These are phyloP conservation scores for Pythium coloratum DNA, from an alignment of 352 stramenopile genomes.

Conservation along the genomic window DNA sequence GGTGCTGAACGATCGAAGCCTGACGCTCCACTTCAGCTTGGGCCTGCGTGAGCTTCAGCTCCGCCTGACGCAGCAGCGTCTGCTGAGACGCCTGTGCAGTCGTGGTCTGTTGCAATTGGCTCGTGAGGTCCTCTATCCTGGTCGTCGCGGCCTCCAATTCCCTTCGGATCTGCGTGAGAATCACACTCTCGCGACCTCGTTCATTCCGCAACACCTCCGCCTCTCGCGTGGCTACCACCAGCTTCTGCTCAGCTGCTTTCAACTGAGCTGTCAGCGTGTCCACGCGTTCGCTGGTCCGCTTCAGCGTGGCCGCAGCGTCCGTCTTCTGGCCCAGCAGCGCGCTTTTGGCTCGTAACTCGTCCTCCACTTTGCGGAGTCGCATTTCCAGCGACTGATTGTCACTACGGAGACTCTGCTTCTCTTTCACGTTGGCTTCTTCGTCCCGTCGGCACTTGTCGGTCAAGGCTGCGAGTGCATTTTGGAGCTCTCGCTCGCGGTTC, in stretches of 20 bases:
- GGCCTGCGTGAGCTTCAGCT: constrained; percentile 25
- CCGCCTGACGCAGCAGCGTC: constrained; percentile 25
- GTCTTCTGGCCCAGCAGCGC: constrained; percentile 1
- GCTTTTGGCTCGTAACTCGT: constrained; percentile 13
- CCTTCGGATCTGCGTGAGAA: not conserved
- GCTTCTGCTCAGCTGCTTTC: constrained; percentile 2
- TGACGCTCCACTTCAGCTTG: constrained; percentile 42
- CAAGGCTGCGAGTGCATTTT: not conserved
- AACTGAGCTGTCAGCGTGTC: constrained; percentile 6
- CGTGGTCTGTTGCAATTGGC: not conserved
- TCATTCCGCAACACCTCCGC: not conserved
- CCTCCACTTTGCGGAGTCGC: constrained; percentile 20
- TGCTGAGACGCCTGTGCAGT: constrained; percentile 4
- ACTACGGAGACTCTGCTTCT: constrained; percentile 15
- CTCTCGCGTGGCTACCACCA: not conserved
- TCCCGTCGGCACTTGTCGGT: constrained; percentile 12
- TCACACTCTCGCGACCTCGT: not conserved
- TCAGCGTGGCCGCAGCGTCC: not conserved
- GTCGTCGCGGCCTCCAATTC: not conserved
- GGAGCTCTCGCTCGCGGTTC: constrained; percentile 3
- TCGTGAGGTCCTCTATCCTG: not conserved
- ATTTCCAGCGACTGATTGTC: constrained; percentile 10
- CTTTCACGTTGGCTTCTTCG: constrained; percentile 4
- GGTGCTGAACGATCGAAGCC: constrained; percentile 31
- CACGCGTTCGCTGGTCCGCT: constrained; percentile 8